Evolutionary conservation across 2,329 filamentous ascomycete species (phyloP).

Genomic region (Colletotrichum shisoi): DNA sequence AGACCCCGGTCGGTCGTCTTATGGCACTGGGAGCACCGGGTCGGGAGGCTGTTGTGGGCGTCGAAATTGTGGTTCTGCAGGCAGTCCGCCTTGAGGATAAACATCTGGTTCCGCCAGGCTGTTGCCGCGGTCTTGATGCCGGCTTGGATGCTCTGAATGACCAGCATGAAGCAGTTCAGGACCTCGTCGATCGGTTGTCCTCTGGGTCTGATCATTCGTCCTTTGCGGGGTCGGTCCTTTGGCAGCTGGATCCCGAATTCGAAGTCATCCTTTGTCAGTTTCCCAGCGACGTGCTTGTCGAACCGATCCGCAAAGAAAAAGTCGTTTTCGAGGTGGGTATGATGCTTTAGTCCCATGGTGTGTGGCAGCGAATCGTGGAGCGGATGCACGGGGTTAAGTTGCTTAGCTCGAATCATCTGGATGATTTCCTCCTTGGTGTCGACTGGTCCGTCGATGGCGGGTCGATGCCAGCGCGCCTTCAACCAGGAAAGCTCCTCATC

Average conservation of each 20-base stretch:
- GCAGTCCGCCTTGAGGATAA: constrained; percentile 7
- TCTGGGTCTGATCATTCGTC: constrained; percentile 31
- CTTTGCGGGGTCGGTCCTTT: constrained; percentile 31
- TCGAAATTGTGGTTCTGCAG: neutral
- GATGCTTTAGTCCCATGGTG: constrained; percentile 8
- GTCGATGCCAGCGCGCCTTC: neutral
- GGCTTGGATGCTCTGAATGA: constrained; percentile 38
- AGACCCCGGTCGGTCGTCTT: neutral
- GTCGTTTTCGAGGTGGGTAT: neutral
- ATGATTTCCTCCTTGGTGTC: constrained; percentile 1
- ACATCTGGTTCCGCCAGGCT: constrained; percentile 10
- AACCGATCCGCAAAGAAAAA: neutral
- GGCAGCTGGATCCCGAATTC: constrained; percentile 41
- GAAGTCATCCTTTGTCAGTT: constrained; percentile 37
- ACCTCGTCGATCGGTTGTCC: constrained; percentile 40
- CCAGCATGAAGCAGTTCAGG: constrained; percentile 40
- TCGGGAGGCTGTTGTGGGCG: neutral
- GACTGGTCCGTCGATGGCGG: neutral
- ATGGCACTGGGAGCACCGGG: constrained; percentile 10
- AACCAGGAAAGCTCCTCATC: constrained; percentile 1
- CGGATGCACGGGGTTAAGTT: neutral
- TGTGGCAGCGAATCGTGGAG: neutral
- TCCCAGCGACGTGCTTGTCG: constrained; percentile 3
- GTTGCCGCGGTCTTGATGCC: constrained; percentile 21
- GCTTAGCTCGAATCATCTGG: neutral